Base-by-base conservation (phyloP, 441 rosid genomes). In the Iberis amara region DNA sequence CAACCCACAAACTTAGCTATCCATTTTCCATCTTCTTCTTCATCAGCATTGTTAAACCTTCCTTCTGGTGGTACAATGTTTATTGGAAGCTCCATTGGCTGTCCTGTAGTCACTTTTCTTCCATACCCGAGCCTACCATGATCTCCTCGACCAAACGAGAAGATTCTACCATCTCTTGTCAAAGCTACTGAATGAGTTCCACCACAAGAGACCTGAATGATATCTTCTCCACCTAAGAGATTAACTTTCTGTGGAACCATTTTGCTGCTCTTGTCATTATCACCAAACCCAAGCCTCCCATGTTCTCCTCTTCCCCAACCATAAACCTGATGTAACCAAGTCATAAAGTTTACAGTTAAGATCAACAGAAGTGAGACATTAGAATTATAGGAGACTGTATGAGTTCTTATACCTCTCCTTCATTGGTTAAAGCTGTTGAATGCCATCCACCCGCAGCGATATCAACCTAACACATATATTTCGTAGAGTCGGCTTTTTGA, bases 391-490 rank as follows among this genome's bases (percentile, higher is more conserved):
- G 51, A 66, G 50, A 60, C 6, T 23, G 2, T 3, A 18, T 42
- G 39, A 57, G 41, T 28, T 66, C 8, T 10, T 47, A 11, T 76
- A 92, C 99, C 92, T 89, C 92, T 47, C 92, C 90, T 11, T 78
- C 78, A 23, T 75, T 66, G 11, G 99, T 89, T 70, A 89, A 65
- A 11, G 88, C 92, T 61, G 94, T 84, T 52, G 99, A 92, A 70
- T 92, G 99, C 99, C 99, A 92, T 70, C 99, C 99, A 57, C 99
- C 97, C 58, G 90, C 96, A 57, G 99, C 99, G 57, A 92, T 92
- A 75, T 89, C 97, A 77, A 89, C 92, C 97, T 92, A 76, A 45
- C 30, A 62, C 23, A 72, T 32, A 54, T n/a, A n/a, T n/a, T n/a
- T n/a, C n/a, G n/a, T n/a, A n/a, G n/a, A n/a, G n/a, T n/a, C 0